A percentile compares a stretch with the other conserved stretches of the same genome.
Conservation (phyloP, 1,139 yeast species). For the Geotrichum klebahnii region DNA sequence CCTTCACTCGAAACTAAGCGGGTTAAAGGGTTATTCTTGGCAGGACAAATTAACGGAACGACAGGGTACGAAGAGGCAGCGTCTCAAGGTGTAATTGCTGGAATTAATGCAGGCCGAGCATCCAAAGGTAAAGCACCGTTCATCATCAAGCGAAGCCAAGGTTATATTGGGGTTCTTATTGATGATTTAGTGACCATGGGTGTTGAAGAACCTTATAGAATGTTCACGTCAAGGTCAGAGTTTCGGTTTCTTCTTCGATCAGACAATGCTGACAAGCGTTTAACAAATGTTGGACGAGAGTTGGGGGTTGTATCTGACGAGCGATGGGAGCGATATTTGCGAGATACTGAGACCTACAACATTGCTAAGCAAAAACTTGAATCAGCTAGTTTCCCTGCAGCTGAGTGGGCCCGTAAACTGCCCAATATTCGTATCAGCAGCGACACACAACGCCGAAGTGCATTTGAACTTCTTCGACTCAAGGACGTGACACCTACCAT, state of each 20-base stretch:
- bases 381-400: slow-evolving; percentile 48
- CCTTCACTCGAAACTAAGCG: slow-evolving; percentile 77
- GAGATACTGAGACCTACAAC: slow-evolving; percentile 49
- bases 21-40: slow-evolving; percentile 74
- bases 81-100: slow-evolving; percentile 92
- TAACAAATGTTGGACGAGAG: slow-evolving; percentile 64
- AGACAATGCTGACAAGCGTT: slow-evolving; percentile 86
- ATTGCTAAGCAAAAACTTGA: slow-evolving; percentile 48
- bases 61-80: slow-evolving; percentile 99
- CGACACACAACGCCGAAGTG: slow-evolving; percentile 50
- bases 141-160: slow-evolving; percentile 68
- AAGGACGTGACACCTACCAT: slow-evolving; percentile 40
- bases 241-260: slow-evolving; percentile 84
- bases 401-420: slow-evolving; percentile 52
- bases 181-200: slow-evolving; percentile 95
- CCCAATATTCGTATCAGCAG: slow-evolving; percentile 35
- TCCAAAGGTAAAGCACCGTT: slow-evolving; percentile 46
- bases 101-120: slow-evolving; percentile 79
- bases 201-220: slow-evolving; percentile 93
- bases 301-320: slow-evolving; percentile 63
- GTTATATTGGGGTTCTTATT: slow-evolving; percentile 84
- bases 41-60: slow-evolving; percentile 98
- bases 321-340: slow-evolving; percentile 51
- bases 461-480: slow-evolving; percentile 53
- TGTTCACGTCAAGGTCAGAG: slow-evolving; percentile 96